Evolutionary conservation across 495 filamentous ascomycete genomes (phyloP).

Genomic region (Tuber umbilicatum): DNA sequence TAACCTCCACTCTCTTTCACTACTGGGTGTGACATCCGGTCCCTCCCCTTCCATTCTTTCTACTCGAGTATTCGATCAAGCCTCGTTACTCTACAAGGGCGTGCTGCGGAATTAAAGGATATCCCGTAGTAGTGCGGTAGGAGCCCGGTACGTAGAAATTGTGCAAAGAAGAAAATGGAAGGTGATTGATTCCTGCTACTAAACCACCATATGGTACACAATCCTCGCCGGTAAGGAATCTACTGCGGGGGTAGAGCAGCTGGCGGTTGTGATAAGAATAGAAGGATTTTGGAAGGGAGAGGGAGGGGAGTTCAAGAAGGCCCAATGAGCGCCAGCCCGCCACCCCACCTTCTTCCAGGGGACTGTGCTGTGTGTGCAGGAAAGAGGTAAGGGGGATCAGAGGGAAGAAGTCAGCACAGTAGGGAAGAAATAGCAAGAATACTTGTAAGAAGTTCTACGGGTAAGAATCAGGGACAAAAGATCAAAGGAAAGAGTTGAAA

Average conservation of each 20-base stretch:
- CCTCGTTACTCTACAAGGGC: background rate
- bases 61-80: background rate
- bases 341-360: background rate
- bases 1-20: background rate
- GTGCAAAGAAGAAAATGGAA: background rate
- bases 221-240: background rate
- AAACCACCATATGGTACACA: background rate
- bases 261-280: slow-evolving; percentile 3
- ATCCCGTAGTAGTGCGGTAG: background rate
- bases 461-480: background rate
- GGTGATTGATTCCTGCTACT: background rate
- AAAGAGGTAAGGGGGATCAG: background rate
- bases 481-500: background rate
- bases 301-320: background rate
- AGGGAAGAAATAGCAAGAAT: background rate
- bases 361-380: background rate
- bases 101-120: background rate
- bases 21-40: background rate
- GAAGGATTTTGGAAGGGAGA: background rate
- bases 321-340: background rate
- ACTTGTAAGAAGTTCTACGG: background rate
- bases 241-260: background rate
- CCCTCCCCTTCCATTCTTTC: background rate
- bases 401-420: background rate
- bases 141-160: background rate